phyloP scores from a whole-genome alignment of 2,329 filamentous ascomycete genomes.

The Neofusicoccum ribis region DNA sequence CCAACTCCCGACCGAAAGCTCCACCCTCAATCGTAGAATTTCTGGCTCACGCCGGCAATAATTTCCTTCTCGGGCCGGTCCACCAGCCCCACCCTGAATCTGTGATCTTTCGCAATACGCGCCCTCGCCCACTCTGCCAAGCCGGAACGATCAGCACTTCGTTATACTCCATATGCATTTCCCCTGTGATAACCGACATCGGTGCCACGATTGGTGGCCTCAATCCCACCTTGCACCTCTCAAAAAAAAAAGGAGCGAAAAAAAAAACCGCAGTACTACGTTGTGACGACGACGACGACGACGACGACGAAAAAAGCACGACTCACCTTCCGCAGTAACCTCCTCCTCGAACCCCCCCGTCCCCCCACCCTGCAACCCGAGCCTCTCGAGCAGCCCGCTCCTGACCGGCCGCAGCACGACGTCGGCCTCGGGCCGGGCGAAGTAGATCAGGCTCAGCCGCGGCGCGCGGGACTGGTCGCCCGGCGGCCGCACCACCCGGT shows the following conservation, averaged over 20 bases:
- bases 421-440: conserved; percentile 41
- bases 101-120: conserved; percentile 1
- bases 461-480: conserved; percentile 37
- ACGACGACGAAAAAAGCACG: too few species aligned
- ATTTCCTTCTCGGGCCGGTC: not conserved
- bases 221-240: not conserved
- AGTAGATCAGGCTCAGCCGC: conserved; percentile 44
- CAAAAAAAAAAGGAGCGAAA: too few species aligned
- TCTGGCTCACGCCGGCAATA: not conserved
- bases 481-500: conserved; percentile 33
- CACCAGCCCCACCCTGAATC: conserved; percentile 7
- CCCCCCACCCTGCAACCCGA: conserved; percentile 23
- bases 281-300: too few species aligned
- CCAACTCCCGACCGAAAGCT: too few species aligned
- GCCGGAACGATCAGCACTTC: not conserved
- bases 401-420: conserved; percentile 39
- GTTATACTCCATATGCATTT: not conserved
- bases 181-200: not conserved
- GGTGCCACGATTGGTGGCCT: not conserved
- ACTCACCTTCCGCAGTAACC: conserved; percentile 1
- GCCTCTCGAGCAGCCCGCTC: conserved; percentile 27
- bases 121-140: not conserved
- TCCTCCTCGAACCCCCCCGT: not conserved
- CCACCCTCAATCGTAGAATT: not conserved
- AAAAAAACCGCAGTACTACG: too few species aligned